Evolutionary conservation across 176 grass and related monocot genomes (phyloP), one percentile per base, ranked within the genome.

Genomic region (Zea luxurians): DNA sequence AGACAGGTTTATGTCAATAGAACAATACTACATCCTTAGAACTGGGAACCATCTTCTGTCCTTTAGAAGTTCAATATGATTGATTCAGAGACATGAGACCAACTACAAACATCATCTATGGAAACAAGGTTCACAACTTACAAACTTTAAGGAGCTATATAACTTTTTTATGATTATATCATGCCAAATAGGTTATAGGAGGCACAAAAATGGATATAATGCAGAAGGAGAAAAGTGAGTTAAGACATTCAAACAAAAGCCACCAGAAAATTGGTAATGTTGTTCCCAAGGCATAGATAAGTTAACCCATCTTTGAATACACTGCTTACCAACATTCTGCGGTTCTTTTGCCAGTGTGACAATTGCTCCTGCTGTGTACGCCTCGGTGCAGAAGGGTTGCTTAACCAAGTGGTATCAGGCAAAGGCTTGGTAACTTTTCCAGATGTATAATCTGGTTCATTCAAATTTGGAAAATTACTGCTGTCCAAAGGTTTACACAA

Each of bases 401-500:
- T 92, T 48, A 90, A 78, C 61, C 88, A 84, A 50, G 75, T 92
- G 80, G 68, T 82, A 37, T 94, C 96, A 60, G 87, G 69, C 37
- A 87, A 70, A 70, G 89, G 70, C 72, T 90, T 92, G 48, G 72
- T 59, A 83, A 77, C 86, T 88, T 82, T 94, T 80, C 87, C 92
- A 63, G 73, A 40, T 57, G 91, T 69, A 78, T 94, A 75, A 59
- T 98, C 92, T 72, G 89, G 89, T 20, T 99, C 96, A 49, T 90
- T 99, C 80, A 99, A 86, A 74, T 87, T 92, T 64, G 96, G 89
- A 84, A 99, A 95, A 61, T 85, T 99, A 78, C 91, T 99, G 49
- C 96, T 95, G 53, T 99, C 96, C 54, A 99, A 80, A 79, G 96
- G 92, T 83, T 99, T 99, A 75, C 96, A 99, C 87, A 99, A 86